Base-by-base conservation (phyloP, 805 yeast genomes). In the Candida arabinofermentans region DNA sequence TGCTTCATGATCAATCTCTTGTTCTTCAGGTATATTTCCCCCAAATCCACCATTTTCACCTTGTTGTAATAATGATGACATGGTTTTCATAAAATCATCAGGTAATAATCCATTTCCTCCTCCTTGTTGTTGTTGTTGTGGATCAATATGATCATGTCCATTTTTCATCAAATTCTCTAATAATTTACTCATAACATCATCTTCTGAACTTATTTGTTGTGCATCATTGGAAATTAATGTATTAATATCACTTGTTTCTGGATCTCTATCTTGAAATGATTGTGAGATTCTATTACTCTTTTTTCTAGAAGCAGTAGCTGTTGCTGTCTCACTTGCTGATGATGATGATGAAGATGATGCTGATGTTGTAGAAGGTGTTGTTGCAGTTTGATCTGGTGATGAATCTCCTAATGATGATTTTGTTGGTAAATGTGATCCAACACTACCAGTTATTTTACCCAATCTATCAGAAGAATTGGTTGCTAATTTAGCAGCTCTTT, bases 401-500 rank as follows among this genome's bases (percentile, higher is more conserved):
- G 32, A 29, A 29, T 29, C 32, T 12, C 32, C 65, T 24, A 63
- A 38, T 13, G 68, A 64, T 9, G 70, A 61, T 13, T 58, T 63
- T 3, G 69, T 49, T 5, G 66, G 57, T 39, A 70, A 47, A 18
- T 55, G 59, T 31, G 73, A 65, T 35, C 61, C 62, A 21, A 61
- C 58, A 17, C 62, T 55, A 2, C 74, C 74, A 2, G 74, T 63
- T 41, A 73, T 73, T 42, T 69, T 71, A 47, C 72, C 76, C 52
- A 82, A 59, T 46, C 88, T 64, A 17, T 67, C 67, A 3, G 75
- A 54, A 17, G 80, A 83, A 35, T 72, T 73, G 6, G 50, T 44
- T 4, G 82, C 81, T 67, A 81, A 70, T 56, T 79, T 81, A 47
- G 83, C 81, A 34, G 76, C 81, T 55, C 88, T 71, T 55, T 84